Conservation (phyloP, 2,329 filamentous ascomycete species). For the Ploettnerulaceae sp. region DNA sequence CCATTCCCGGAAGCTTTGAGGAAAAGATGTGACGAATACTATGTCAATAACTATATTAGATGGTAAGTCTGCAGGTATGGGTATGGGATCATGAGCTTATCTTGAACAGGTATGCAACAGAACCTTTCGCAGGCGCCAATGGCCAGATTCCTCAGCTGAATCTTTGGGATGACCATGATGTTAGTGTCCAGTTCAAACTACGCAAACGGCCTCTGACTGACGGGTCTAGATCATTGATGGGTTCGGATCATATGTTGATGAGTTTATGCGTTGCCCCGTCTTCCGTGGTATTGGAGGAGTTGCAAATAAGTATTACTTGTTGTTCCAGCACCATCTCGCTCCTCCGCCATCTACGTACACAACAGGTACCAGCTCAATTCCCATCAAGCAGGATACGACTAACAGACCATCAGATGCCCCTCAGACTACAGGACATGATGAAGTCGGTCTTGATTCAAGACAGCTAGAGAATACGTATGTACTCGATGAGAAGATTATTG, state of each 20-base stretch:
- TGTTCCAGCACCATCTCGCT: slow-evolving; percentile 92
- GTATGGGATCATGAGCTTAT: no score
- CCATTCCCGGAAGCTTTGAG: slow-evolving; percentile 76
- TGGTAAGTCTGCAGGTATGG: slow-evolving; percentile 47
- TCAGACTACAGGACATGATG: slow-evolving; percentile 57
- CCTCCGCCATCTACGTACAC: slow-evolving; percentile 84
- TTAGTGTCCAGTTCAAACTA: slow-evolving; percentile 50
- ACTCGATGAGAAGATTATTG: slow-evolving; percentile 50
- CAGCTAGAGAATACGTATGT: slow-evolving; percentile 76
- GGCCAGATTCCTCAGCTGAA: slow-evolving; percentile 94
- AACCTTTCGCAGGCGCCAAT: slow-evolving; percentile 80
- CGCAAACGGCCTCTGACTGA: not conserved
- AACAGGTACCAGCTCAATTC: slow-evolving; percentile 46
- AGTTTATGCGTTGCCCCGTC: slow-evolving; percentile 89
- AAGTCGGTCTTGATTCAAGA: slow-evolving; percentile 55
- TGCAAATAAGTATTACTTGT: slow-evolving; percentile 96
- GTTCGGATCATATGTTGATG: slow-evolving; percentile 87
- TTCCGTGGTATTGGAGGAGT: slow-evolving; percentile 88
- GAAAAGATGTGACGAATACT: slow-evolving; percentile 82
- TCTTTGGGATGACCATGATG: slow-evolving; percentile 94
- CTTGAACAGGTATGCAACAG: slow-evolving; percentile 77
- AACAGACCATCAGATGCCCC: slow-evolving; percentile 35
- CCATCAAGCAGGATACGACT: not conserved
- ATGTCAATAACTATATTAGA: slow-evolving; percentile 81
- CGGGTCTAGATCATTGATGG: slow-evolving; percentile 67